These are phyloP conservation scores for Auricularia cornea DNA, from an alignment of 768 basidiomycete species.

Conservation along the genomic window DNA sequence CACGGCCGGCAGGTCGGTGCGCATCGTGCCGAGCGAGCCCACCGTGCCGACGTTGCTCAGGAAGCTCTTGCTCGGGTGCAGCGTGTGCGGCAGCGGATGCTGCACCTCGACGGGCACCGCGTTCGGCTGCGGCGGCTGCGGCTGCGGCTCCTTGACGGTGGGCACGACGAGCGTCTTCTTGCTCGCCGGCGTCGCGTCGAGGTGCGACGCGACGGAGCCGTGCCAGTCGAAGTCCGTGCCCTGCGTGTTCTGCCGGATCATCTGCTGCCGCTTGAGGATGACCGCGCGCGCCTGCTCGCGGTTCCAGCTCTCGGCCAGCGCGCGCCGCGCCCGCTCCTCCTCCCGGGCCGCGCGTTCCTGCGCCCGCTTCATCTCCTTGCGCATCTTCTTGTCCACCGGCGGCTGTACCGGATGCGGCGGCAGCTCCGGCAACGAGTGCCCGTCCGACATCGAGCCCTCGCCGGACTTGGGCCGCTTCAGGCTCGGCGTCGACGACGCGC, in stretches of 20 bases:
- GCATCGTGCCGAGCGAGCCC: background rate
- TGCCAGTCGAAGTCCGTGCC: slow-evolving; percentile 59
- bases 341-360: slow-evolving; percentile 69
- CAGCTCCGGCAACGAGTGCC: slow-evolving; percentile 52
- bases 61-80: background rate
- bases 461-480: slow-evolving; percentile 69
- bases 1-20: background rate
- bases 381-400: slow-evolving; percentile 7
- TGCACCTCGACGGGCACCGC: slow-evolving; percentile 28
- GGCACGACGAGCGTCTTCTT: slow-evolving; percentile 26
- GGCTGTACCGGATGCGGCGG: slow-evolving; percentile 26
- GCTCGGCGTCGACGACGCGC: slow-evolving; percentile 48
- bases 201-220: slow-evolving; percentile 10
- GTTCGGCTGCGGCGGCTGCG: slow-evolving; percentile 43
- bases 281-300: slow-evolving; percentile 88
- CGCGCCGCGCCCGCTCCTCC: slow-evolving; percentile 77
- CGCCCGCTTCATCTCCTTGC: slow-evolving; percentile 75
- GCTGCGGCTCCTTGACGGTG: slow-evolving; percentile 49
- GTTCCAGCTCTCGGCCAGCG: slow-evolving; percentile 61
- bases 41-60: background rate
- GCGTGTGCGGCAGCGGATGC: background rate
- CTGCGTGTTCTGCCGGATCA: slow-evolving; percentile 48
- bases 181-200: slow-evolving; percentile 12
- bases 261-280: slow-evolving; percentile 78
- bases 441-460: slow-evolving; percentile 33